These are phyloP conservation scores for Salix brachista DNA, from an alignment of 345 rosid genomes.

Conservation along the genomic window DNA sequence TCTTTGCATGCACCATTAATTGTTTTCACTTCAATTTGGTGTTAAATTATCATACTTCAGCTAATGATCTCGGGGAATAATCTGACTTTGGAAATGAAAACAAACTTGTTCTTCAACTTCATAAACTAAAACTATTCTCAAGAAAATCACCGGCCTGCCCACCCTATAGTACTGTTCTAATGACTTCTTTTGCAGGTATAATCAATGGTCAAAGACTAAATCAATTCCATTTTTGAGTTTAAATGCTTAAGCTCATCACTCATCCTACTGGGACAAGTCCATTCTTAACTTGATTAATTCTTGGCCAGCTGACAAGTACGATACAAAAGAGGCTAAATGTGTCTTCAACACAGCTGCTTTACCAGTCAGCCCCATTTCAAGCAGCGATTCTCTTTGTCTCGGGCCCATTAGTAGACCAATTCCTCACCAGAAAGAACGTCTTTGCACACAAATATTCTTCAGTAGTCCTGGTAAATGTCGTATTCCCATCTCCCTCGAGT, in stretches of 20 bases:
- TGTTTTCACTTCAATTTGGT: not conserved
- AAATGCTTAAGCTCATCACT: not conserved
- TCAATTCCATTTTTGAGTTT: not conserved
- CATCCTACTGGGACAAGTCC: not conserved
- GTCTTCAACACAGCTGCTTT: constrained; percentile 89
- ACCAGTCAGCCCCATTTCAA: constrained; percentile 98
- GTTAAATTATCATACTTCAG: not conserved
- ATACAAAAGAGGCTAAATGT: constrained; percentile 92
- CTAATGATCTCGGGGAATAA: too few species aligned
- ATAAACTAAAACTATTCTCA: too few species aligned
- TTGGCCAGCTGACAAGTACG: constrained; percentile 78
- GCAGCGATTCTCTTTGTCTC: constrained; percentile 95
- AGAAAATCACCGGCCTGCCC: too few species aligned
- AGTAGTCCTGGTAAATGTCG: constrained; percentile 54
- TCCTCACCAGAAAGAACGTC: constrained; percentile 77
- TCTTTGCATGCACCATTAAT: not conserved
- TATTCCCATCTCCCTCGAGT: not conserved
- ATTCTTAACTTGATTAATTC: constrained; percentile 20
- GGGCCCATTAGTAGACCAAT: constrained; percentile 87
- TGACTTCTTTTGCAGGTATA: not conserved
- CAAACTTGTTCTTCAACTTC: too few species aligned
- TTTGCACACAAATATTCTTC: constrained; percentile 81
- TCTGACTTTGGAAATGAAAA: too few species aligned
- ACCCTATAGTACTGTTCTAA: not conserved
- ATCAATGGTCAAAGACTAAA: not conserved